Conservation (phyloP, 2,329 filamentous ascomycete genomes). For the Gnomoniopsis sp. region DNA sequence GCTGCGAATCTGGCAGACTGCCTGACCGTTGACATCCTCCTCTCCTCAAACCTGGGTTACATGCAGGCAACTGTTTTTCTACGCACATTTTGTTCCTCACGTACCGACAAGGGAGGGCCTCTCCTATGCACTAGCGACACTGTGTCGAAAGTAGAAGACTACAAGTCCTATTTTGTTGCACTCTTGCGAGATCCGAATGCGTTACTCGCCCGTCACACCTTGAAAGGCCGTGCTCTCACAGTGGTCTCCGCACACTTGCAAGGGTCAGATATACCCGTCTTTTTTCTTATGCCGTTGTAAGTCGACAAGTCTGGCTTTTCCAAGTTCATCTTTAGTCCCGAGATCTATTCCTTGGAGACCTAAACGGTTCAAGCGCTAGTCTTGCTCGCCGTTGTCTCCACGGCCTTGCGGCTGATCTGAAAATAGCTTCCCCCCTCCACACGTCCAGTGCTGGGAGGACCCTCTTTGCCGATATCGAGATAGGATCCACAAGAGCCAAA, state of each 20-base stretch:
- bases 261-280: too few species aligned
- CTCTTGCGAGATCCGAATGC: too few species aligned
- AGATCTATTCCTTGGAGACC: neutral
- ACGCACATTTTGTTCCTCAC: constrained; percentile 45
- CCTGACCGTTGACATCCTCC: constrained; percentile 11
- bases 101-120: constrained; percentile 11
- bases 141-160: too few species aligned
- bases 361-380: neutral
- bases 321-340: constrained; percentile 4
- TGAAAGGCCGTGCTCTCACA: too few species aligned
- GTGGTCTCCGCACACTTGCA: too few species aligned
- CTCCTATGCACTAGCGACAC: too few species aligned
- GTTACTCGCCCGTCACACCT: too few species aligned
- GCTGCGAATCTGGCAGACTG: constrained; percentile 5
- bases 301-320: constrained; percentile 7
- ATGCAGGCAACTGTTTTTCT: neutral
- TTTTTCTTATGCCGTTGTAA: too few species aligned
- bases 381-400: neutral
- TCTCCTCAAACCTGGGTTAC: neutral
- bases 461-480: neutral
- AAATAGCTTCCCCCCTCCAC: neutral
- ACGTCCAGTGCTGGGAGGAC: constrained; percentile 20
- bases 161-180: too few species aligned
- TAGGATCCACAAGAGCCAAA: neutral
- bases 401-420: neutral